phyloP scores from a whole-genome alignment of 768 basidiomycete species.

The Lyophyllum shimeji region DNA sequence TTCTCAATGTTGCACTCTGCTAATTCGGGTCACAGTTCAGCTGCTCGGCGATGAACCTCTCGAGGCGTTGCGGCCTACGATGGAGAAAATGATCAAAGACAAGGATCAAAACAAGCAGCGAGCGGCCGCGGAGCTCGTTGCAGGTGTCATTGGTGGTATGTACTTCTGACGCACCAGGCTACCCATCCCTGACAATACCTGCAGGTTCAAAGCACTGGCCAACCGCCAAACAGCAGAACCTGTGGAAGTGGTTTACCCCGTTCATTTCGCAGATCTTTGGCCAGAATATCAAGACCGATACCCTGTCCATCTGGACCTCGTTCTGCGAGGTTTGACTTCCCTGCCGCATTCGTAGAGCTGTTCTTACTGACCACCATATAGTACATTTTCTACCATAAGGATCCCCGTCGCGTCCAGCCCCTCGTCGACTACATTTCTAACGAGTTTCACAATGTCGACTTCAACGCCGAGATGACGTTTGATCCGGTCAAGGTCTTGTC shows the following conservation, averaged over 20 bases:
- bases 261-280: constrained; percentile 63
- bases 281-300: constrained; percentile 81
- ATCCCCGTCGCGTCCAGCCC: constrained; percentile 81
- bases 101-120: constrained; percentile 86
- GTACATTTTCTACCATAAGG: constrained; percentile 77
- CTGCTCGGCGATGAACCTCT: constrained; percentile 75
- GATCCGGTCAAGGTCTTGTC: constrained; percentile 71
- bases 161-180: not conserved
- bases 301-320: constrained; percentile 74
- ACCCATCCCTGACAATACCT: not conserved
- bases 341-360: not conserved
- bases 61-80: constrained; percentile 54
- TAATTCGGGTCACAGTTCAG: constrained; percentile 51
- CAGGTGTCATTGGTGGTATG: constrained; percentile 65
- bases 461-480: constrained; percentile 80
- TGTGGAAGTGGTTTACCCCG: constrained; percentile 84
- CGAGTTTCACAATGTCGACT: constrained; percentile 68
- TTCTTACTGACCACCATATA: constrained; percentile 25
- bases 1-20: not conserved
- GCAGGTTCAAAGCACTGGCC: constrained; percentile 89
- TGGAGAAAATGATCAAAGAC: constrained; percentile 64
- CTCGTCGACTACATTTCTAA: constrained; percentile 72
- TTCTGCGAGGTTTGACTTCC: constrained; percentile 60
- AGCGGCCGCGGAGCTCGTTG: constrained; percentile 82
- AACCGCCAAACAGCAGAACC: constrained; percentile 54